phyloP scores from a whole-genome alignment of 805 yeast species.

The Wickerhamiella parazyma region DNA sequence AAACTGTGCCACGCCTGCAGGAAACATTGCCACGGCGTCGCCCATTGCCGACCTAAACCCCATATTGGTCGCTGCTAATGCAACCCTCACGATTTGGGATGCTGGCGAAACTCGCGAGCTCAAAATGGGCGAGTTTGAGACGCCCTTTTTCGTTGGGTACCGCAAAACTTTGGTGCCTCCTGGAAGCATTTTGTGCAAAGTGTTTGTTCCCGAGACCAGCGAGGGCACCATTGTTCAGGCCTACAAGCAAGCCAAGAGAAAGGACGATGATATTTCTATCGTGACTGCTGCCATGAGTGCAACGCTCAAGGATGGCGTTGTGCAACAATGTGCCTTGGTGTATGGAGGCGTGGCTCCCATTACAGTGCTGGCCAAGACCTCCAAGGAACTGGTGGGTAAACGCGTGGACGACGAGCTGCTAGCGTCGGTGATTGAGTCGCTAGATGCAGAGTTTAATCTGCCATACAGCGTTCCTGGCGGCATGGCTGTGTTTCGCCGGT shows the following conservation, averaged over 20 bases:
- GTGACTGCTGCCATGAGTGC: conserved; percentile 32
- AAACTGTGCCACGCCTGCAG: conserved; percentile 38
- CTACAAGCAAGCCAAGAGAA: conserved; percentile 36
- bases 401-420: conserved; percentile 12
- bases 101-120: conserved; percentile 23
- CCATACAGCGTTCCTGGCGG: conserved; percentile 37
- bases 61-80: conserved; percentile 32
- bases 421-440: conserved; percentile 8
- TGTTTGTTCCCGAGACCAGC: conserved; percentile 31
- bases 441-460: conserved; percentile 30
- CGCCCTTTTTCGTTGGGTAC: conserved; percentile 32
- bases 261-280: conserved; percentile 38
- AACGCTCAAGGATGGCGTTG: conserved; percentile 12
- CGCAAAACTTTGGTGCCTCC: conserved; percentile 31
- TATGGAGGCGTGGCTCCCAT: conserved; percentile 39
- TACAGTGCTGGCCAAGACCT: conserved; percentile 30
- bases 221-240: conserved; percentile 29
- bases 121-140: conserved; percentile 26
- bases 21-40: conserved; percentile 37
- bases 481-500: conserved; percentile 34
- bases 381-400: conserved; percentile 21
- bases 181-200: conserved; percentile 26
- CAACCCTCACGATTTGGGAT: conserved; percentile 28
- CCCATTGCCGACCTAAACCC: conserved; percentile 39
- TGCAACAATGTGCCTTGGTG: conserved; percentile 25